Base-by-base conservation (phyloP, 768 basidiomycete genomes). In the Solioccasus polychromus region DNA sequence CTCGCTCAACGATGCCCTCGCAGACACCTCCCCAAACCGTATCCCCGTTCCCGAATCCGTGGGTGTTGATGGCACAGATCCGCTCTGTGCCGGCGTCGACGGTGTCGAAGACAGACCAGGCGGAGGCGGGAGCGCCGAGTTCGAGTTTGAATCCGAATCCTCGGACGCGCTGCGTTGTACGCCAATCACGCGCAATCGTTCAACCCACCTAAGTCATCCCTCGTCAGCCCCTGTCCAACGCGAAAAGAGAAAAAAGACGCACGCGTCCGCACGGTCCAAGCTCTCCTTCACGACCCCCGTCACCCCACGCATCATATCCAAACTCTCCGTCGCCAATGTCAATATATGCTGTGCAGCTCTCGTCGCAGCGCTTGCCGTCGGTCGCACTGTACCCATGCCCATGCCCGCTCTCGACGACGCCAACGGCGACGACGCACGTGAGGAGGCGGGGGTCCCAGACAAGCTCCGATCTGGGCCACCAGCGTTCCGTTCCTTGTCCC, bases 251-350 rank as follows among this genome's bases (percentile, higher is more conserved):
- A 7, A 28, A 28, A 28, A 28, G 8, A 78, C 83, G 35, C 64
- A 91, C 80, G 85, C 78, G 62, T 94, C 92, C 24, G 92, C 92
- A 44, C 85, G 74, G 62, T 93, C 91, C 64, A 94, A 70, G 51
- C 83, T 88, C 50, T 93, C 92, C 57, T 83, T 85, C 49, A 94
- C 86, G 19, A 94, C 89, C 4, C 79, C 76, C n/a, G 89, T 89
- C 23, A 93, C 89, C 23, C 88, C 82, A 23, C 84, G 74, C 75
- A 95, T 82, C 90, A 93, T 94, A 59, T 95, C 92, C 64, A 95
- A 60, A 59, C 91, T 92, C 71, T 95, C 93, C 12, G 86, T 87
- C 11, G 92, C 91, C 8, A 95, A 79, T 8, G 83, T 81, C 53
- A 95, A 62, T 17, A 95, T 83, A 40, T 86, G 72, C 62, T 89